A percentile compares a stretch with the other conserved stretches of the same genome.
Conservation (phyloP, 257 asterid species). For the Scutellaria galericulata region DNA sequence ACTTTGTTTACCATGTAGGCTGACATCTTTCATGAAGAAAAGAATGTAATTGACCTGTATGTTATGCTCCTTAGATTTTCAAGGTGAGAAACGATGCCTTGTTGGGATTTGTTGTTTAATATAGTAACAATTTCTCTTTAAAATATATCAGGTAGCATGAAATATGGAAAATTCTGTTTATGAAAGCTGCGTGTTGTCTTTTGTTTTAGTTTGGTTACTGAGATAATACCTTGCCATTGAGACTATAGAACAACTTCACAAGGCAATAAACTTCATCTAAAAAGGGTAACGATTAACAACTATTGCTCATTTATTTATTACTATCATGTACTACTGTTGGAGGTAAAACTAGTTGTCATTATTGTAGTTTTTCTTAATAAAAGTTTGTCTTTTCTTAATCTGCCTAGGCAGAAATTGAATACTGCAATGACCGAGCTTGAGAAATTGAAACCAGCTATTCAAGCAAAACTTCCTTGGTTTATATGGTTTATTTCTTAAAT, state of each 20-base stretch:
- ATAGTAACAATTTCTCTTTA: conserved; percentile 21
- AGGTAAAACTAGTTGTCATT: background rate
- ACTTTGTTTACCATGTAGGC: conserved; percentile 59
- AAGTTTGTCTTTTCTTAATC: conserved; percentile 12
- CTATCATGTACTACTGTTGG: conserved; percentile 27
- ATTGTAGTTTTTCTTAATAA: conserved; percentile 17
- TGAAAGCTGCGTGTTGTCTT: conserved; percentile 42
- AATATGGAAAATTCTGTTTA: conserved; percentile 36
- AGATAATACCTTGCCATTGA: conserved; percentile 92
- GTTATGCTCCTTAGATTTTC: conserved; percentile 94
- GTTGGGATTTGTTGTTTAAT: conserved; percentile 23
- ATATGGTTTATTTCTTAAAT: background rate
- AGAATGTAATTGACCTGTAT: conserved; percentile 77
- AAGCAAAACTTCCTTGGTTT: conserved; percentile 49
- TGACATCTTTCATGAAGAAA: conserved; percentile 84
- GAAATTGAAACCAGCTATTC: conserved; percentile 78
- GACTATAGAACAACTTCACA: conserved; percentile 68
- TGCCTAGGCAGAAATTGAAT: conserved; percentile 57
- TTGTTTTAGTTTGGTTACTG: conserved; percentile 81
- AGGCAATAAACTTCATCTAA: conserved; percentile 62
- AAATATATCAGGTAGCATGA: conserved; percentile 35
- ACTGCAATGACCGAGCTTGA: conserved; percentile 84
- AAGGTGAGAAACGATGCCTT: conserved; percentile 64
- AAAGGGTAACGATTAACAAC: conserved; percentile 47
- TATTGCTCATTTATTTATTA: conserved; percentile 24